phyloP scores from a whole-genome alignment of 768 basidiomycete genomes.

The Phylloporus sp. region DNA sequence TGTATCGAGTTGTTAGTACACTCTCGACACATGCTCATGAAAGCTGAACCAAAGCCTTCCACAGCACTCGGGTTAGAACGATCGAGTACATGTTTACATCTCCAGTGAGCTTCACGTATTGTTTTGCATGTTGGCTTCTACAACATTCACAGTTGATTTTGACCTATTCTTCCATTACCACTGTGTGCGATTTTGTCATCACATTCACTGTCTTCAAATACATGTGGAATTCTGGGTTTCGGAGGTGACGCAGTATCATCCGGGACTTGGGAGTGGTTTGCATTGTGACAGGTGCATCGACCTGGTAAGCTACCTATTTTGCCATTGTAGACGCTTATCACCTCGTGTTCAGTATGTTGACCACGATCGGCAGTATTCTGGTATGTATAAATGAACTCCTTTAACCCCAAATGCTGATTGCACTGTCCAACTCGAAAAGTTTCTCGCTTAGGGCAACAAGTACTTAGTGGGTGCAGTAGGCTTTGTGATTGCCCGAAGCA shows the following conservation, averaged over 20 bases:
- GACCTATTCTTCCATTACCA: neutral
- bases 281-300: conserved; percentile 9
- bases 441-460: neutral
- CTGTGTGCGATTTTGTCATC: conserved; percentile 3
- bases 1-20: neutral
- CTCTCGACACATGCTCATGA: neutral
- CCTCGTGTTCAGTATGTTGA: too few species aligned
- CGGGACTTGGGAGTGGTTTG: conserved; percentile 11
- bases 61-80: conserved; percentile 3
- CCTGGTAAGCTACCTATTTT: conserved; percentile 6
- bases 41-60: neutral
- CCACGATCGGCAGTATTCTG: too few species aligned
- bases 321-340: too few species aligned
- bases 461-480: neutral
- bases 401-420: too few species aligned
- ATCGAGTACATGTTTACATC: neutral
- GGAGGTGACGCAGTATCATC: conserved; percentile 1
- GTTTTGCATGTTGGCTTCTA: neutral
- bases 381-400: too few species aligned
- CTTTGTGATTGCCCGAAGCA: too few species aligned
- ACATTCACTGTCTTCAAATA: conserved; percentile 9
- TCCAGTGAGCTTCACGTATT: conserved; percentile 2
- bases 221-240: conserved; percentile 17
- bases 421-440: too few species aligned
- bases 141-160: conserved; percentile 2